Conservation (phyloP, 1,139 yeast species). For the Taphrina sp. region DNA sequence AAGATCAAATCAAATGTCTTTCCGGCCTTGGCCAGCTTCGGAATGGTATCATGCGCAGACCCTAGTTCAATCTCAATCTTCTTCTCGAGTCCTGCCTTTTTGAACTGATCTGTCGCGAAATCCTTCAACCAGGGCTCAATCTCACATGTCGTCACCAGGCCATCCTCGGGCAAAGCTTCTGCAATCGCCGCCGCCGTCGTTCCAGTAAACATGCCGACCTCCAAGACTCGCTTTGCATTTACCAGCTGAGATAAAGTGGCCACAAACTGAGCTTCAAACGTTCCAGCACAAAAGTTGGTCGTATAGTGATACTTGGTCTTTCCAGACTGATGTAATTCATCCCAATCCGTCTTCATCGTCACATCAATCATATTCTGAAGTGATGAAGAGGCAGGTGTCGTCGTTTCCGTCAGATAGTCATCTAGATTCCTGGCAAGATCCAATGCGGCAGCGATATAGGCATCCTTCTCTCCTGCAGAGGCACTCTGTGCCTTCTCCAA, state of each 20-base stretch:
- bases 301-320: conserved; percentile 29
- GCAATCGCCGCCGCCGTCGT: conserved; percentile 31
- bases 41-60: conserved; percentile 29
- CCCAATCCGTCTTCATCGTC: conserved; percentile 29
- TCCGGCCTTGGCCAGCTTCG: conserved; percentile 25
- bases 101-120: conserved; percentile 15
- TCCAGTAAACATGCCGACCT: conserved; percentile 33
- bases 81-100: conserved; percentile 25
- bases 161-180: conserved; percentile 25
- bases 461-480: conserved; percentile 28
- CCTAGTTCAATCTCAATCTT: conserved; percentile 29
- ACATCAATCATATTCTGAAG: conserved; percentile 27
- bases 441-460: conserved; percentile 21
- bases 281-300: conserved; percentile 32
- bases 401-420: conserved; percentile 27
- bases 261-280: conserved; percentile 30
- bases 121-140: conserved; percentile 29
- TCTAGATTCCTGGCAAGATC: conserved; percentile 21
- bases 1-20: conserved; percentile 27
- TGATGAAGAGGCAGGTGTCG: conserved; percentile 20
- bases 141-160: conserved; percentile 29
- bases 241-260: conserved; percentile 28
- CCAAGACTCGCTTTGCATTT: conserved; percentile 25
- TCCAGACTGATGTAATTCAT: conserved; percentile 21
- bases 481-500: conserved; percentile 27